These are phyloP conservation scores for Gnaphalium uliginosum DNA, from an alignment of 129 eudicot species.

Conservation along the genomic window DNA sequence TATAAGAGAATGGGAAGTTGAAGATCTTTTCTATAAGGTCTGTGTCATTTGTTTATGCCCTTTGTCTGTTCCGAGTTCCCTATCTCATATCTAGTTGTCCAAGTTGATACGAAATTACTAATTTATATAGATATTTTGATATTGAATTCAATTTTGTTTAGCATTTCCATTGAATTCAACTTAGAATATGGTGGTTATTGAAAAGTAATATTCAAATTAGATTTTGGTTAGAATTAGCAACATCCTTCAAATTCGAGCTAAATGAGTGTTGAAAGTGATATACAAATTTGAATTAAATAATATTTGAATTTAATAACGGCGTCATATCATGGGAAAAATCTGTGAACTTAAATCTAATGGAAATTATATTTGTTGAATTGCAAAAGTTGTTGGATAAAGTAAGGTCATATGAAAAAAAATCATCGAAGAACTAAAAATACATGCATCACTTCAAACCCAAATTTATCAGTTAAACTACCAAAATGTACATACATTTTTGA, in stretches of 20 bases:
- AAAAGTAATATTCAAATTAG: neutral
- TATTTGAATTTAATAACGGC: neutral
- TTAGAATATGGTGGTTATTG: neutral
- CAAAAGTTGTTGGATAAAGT: neutral
- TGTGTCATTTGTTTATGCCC: slow-evolving; percentile 5
- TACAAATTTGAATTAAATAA: neutral
- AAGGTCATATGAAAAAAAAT: no score
- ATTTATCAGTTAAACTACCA: no score
- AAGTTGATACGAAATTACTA: neutral
- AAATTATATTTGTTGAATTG: no score
- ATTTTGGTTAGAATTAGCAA: no score
- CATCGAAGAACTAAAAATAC: no score
- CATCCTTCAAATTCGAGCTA: neutral
- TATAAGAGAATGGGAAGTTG: slow-evolving; percentile 78
- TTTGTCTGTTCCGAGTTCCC: neutral
- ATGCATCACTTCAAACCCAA: no score
- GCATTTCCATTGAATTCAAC: neutral
- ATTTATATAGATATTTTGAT: neutral
- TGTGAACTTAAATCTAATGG: neutral
- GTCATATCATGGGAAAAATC: neutral
- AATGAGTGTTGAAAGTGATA: neutral
- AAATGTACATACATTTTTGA: no score
- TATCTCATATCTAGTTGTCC: neutral
- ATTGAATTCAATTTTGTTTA: neutral
- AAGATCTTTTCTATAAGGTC: slow-evolving; percentile 96